Evolutionary conservation across 495 filamentous ascomycete genomes (phyloP), one percentile per base, ranked within the genome.

Genomic region (Oleoguttula mirabilis): DNA sequence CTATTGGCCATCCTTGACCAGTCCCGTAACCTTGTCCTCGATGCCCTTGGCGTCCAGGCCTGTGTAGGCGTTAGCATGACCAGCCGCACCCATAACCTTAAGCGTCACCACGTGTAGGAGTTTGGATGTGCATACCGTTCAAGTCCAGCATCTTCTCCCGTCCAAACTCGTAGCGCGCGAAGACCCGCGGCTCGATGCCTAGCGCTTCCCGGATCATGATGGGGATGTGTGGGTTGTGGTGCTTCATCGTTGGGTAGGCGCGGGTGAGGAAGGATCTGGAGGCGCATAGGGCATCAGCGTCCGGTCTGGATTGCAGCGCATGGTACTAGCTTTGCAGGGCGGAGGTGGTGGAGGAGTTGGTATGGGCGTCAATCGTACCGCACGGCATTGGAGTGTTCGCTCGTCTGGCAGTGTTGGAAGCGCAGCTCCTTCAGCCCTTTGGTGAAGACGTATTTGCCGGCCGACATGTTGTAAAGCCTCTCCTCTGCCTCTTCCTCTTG

Each of bases 221-320:
- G 36, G 90, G 90, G 31, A 75, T 94, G 61, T 85, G 66, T 8
- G 90, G 90, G 67, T 98, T 96, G 70, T 90, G 79, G 73, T 93
- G 92, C 76, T 98, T 98, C 88, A 98, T 96, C 53, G 83, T 88
- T 4, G 90, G 92, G 65, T 98, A 98, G 41, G 88, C 83, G 61
- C 82, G 76, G 45, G 78, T 77, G 36, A 98, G 69, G 71, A 98
- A 98, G 10, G 80, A 75, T 62, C 90, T 98, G 57, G 4, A 21
- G 16, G 5, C 7, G 7, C 7, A 28, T n/a, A 28, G 7, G 7
- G n/a, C n/a, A 43, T 41, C n/a, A 50, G 32, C 32, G 21, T 36
- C 22, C 30, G 36, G n/a, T 36, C 5, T 35, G n/a, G n/a, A n/a
- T n/a, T n/a, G n/a, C n/a, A n/a, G n/a, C n/a, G n/a, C n/a, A n/a